phyloP scores from a whole-genome alignment of 176 grass and related monocot genomes.

The Oryza meyeriana region DNA sequence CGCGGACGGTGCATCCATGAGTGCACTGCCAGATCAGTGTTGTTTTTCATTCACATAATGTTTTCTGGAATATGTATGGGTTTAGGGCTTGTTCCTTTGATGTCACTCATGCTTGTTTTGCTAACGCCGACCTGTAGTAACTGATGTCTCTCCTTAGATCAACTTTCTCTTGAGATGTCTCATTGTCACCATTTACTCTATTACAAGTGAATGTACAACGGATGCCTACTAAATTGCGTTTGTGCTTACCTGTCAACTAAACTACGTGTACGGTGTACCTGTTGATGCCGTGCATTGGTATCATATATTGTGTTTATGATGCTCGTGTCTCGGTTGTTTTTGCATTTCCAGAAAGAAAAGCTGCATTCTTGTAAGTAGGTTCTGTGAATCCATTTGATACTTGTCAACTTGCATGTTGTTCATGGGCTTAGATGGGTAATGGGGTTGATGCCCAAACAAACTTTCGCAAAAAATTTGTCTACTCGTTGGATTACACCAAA shows the following conservation, averaged over 20 bases:
- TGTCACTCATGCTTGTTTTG: neutral
- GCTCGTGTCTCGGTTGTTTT: too few relatives aligned
- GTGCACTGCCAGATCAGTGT: neutral
- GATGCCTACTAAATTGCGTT: too few relatives aligned
- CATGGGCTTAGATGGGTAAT: too few relatives aligned
- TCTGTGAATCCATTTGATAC: too few relatives aligned
- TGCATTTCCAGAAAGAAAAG: too few relatives aligned
- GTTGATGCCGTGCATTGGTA: neutral
- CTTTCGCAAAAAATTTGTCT: too few relatives aligned
- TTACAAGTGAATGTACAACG: neutral
- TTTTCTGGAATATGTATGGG: neutral
- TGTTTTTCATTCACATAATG: slow-evolving; percentile 9
- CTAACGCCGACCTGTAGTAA: too few relatives aligned
- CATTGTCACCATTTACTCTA: neutral
- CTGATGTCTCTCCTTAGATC: neutral
- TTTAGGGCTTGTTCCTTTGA: slow-evolving; percentile 16
- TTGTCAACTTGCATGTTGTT: too few relatives aligned
- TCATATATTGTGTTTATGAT: neutral
- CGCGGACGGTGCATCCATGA: neutral
- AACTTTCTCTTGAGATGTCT: neutral
- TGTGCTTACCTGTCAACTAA: neutral
- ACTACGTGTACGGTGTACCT: too few relatives aligned
- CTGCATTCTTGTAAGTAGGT: too few relatives aligned
- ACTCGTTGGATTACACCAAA: too few relatives aligned
- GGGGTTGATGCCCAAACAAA: too few relatives aligned